These are phyloP conservation scores for Fusarium redolens DNA, from an alignment of 2,329 filamentous ascomycete species.

Conservation along the genomic window DNA sequence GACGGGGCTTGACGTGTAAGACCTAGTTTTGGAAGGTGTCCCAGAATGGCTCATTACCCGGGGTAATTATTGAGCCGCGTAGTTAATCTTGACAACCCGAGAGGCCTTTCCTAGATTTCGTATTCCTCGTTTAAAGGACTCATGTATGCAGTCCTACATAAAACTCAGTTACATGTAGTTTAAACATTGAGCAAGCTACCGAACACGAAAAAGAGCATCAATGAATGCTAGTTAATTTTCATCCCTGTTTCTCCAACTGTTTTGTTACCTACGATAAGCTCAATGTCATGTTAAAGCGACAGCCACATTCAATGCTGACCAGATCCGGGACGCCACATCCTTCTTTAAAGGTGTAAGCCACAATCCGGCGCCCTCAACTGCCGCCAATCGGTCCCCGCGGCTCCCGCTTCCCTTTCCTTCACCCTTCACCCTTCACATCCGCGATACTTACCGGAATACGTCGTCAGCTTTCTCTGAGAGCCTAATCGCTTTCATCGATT, in stretches of 20 bases:
- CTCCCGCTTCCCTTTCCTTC: slow-evolving; percentile 16
- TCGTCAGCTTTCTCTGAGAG: slow-evolving; percentile 3
- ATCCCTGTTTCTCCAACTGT: not conserved
- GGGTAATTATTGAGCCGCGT: slow-evolving; percentile 12
- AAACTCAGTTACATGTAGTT: not conserved
- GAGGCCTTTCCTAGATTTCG: slow-evolving; percentile 3
- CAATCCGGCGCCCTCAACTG: slow-evolving; percentile 4
- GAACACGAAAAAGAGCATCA: not conserved
- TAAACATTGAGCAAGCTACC: not conserved
- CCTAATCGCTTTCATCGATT: not conserved
- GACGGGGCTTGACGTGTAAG: not conserved
- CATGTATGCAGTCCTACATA: not conserved
- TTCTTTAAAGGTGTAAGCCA: slow-evolving; percentile 5
- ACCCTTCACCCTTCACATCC: not conserved
- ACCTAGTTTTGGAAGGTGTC: not conserved
- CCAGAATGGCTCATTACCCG: not conserved
- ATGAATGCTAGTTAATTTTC: not conserved
- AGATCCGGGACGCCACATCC: slow-evolving; percentile 7
- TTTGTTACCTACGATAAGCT: not conserved
- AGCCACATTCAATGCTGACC: slow-evolving; percentile 10
- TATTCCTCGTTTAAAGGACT: slow-evolving; percentile 6
- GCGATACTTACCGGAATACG: slow-evolving; percentile 1
- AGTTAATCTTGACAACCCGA: slow-evolving; percentile 11
- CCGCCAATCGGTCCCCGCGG: slow-evolving; percentile 28
- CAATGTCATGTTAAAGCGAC: not conserved